These are phyloP conservation scores for Quercus engelmannii DNA, from an alignment of 306 rosid species.

Conservation along the genomic window DNA sequence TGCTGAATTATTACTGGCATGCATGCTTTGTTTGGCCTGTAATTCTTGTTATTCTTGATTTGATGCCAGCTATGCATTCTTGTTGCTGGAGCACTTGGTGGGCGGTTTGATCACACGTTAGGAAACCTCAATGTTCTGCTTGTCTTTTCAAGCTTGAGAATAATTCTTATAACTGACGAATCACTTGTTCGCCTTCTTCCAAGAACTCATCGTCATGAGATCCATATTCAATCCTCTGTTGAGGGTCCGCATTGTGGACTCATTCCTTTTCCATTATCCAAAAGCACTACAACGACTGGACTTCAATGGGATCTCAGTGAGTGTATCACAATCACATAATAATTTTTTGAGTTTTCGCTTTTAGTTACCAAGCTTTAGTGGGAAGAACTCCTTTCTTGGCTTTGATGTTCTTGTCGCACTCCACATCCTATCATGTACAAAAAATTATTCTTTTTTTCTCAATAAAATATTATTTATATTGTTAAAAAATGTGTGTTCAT, in stretches of 20 bases:
- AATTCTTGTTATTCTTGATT: constrained; percentile 7
- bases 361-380: background rate
- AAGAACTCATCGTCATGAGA: constrained; percentile 58
- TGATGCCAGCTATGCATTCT: constrained; percentile 71
- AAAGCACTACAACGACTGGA: constrained; percentile 82
- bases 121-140: constrained; percentile 88
- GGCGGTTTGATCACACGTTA: constrained; percentile 94
- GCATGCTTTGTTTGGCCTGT: background rate
- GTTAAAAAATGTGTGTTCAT: too few species aligned
- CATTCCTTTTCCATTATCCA: constrained; percentile 84
- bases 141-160: constrained; percentile 56
- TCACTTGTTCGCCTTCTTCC: constrained; percentile 88
- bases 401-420: background rate
- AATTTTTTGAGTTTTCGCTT: constrained; percentile 1
- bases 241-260: constrained; percentile 99
- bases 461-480: too few species aligned
- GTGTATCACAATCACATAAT: constrained; percentile 21
- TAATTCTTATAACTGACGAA: constrained; percentile 81
- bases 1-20: constrained; percentile 4
- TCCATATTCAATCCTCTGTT: constrained; percentile 58
- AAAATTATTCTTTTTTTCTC: too few species aligned
- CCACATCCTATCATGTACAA: background rate
- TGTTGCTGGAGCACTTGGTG: constrained; percentile 93
- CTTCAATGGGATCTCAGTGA: constrained; percentile 91
- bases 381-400: background rate